Percentiles rank a stretch among this genome's conserved stretches.
Evolutionary conservation across 441 rosid species (phyloP).

Genomic region (Gossypium gossypioides): DNA sequence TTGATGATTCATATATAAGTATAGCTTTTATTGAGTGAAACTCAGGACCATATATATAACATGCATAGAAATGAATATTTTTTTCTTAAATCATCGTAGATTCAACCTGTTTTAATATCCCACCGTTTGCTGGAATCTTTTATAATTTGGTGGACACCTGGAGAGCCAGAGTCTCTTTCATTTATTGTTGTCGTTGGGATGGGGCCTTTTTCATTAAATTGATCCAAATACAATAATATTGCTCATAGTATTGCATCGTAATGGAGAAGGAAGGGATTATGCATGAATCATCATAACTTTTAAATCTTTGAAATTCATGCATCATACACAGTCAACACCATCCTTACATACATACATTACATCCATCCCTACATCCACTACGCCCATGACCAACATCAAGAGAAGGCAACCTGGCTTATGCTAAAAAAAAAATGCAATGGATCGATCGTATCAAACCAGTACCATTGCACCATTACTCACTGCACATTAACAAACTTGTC

Average conservation of each 20-base stretch:
- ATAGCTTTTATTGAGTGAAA: not conserved
- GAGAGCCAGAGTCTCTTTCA: not conserved
- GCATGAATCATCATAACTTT: slow-evolving; percentile 21
- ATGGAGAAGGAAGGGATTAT: not conserved
- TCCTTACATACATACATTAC: slow-evolving; percentile 16
- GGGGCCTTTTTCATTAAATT: slow-evolving; percentile 7
- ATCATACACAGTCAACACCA: slow-evolving; percentile 24
- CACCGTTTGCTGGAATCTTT: not conserved
- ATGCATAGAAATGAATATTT: not conserved
- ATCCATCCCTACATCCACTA: slow-evolving; percentile 11
- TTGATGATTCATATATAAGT: not conserved
- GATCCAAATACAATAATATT: not conserved
- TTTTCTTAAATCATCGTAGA: not conserved
- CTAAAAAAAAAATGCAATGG: slow-evolving; percentile 16
- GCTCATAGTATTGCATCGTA: slow-evolving; percentile 6
- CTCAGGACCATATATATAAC: not conserved
- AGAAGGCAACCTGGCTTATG: slow-evolving; percentile 13
- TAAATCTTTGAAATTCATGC: slow-evolving; percentile 20
- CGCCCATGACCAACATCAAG: slow-evolving; percentile 20
- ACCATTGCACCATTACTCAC: slow-evolving; percentile 15
- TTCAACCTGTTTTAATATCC: not conserved
- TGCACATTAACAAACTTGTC: slow-evolving; percentile 17
- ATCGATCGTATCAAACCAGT: not conserved
- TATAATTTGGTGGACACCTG: not conserved
- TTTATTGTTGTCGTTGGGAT: not conserved